A percentile compares a stretch with the other conserved stretches of the same genome.
Evolutionary conservation across 1,284 basidiomycete species (phyloP).

Genomic region (Trichosporon sp.): DNA sequence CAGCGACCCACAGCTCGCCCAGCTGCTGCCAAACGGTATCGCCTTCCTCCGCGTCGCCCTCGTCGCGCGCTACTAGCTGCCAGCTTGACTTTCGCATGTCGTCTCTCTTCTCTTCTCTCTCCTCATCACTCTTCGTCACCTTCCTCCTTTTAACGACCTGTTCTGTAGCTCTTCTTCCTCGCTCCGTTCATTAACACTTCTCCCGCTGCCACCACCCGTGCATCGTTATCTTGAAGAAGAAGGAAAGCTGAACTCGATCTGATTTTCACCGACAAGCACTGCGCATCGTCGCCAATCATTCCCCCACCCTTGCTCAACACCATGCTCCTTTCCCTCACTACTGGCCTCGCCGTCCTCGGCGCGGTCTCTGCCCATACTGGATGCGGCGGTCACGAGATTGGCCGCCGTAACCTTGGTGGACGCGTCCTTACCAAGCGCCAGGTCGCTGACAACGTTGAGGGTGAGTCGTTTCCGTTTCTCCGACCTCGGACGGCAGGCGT

Average conservation of each 20-base stretch:
- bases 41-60: neutral
- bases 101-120: slow-evolving; percentile 2
- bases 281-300: neutral
- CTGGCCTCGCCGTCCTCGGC: slow-evolving; percentile 20
- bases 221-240: neutral
- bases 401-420: slow-evolving; percentile 21
- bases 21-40: neutral
- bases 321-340: slow-evolving; percentile 20
- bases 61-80: neutral
- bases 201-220: neutral
- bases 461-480: slow-evolving; percentile 1
- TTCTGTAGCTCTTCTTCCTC: slow-evolving; percentile 16
- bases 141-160: slow-evolving; percentile 9
- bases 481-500: slow-evolving; percentile 3
- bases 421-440: slow-evolving; percentile 19
- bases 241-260: slow-evolving; percentile 17
- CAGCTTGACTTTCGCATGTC: neutral
- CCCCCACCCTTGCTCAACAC: neutral
- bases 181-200: neutral
- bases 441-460: slow-evolving; percentile 21
- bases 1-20: neutral
- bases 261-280: neutral
- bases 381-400: slow-evolving; percentile 29
- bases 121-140: neutral
- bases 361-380: slow-evolving; percentile 22